Evolutionary conservation across 768 basidiomycete genomes (phyloP).

Genomic region (Suillus ampliporus): DNA sequence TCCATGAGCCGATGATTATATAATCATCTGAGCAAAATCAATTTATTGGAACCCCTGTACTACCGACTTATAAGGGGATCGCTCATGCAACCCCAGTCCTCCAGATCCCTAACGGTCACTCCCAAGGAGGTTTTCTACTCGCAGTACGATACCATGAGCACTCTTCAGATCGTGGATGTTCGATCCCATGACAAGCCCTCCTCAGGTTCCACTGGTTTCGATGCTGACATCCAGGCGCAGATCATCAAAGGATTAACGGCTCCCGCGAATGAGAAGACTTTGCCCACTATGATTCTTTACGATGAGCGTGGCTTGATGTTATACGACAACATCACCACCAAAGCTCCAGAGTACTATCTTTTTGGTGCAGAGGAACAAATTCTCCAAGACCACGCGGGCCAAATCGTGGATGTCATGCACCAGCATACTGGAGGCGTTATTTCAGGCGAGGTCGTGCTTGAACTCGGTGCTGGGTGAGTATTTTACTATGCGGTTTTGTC

Average conservation of each 20-base stretch:
- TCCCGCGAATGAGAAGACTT: conserved; percentile 57
- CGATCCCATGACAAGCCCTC: conserved; percentile 33
- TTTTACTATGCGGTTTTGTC: neutral
- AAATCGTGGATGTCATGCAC: conserved; percentile 81
- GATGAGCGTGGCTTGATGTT: conserved; percentile 84
- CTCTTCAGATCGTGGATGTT: conserved; percentile 55
- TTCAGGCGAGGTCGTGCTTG: conserved; percentile 70
- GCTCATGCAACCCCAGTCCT: neutral
- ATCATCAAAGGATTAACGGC: conserved; percentile 61
- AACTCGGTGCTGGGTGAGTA: conserved; percentile 93
- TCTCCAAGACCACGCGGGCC: conserved; percentile 68
- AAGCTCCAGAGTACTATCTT: conserved; percentile 85
- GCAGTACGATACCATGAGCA: neutral
- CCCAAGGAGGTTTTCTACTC: neutral
- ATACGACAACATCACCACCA: conserved; percentile 85
- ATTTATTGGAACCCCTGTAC: neutral
- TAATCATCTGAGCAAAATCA: neutral
- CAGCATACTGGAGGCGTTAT: conserved; percentile 32
- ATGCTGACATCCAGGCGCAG: conserved; percentile 48
- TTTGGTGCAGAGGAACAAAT: conserved; percentile 90
- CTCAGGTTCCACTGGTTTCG: conserved; percentile 33
- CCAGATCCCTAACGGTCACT: neutral
- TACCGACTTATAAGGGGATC: neutral
- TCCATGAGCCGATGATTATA: neutral
- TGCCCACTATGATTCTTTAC: conserved; percentile 88